A percentile compares a stretch with the other conserved stretches of the same genome.
Evolutionary conservation across 352 stramenopile species (phyloP).

Genomic region (Pythium insidiosum): DNA sequence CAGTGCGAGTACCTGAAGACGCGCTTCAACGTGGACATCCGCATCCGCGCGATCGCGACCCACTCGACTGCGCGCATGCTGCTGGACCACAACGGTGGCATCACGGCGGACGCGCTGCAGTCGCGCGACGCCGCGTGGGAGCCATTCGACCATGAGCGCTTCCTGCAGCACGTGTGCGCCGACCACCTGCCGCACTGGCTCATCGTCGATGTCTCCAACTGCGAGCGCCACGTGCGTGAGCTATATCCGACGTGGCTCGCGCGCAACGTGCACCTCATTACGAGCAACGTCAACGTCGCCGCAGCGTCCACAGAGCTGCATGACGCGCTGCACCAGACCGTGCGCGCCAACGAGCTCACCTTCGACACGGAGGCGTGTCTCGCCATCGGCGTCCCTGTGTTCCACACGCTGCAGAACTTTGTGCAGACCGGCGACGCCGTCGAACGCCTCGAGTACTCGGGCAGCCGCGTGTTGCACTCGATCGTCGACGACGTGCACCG

Average conservation of each 20-base stretch:
- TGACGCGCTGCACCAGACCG: constrained; percentile 55
- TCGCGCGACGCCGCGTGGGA: constrained; percentile 13
- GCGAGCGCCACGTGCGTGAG: constrained; percentile 61
- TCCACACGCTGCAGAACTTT: constrained; percentile 90
- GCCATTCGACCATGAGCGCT: constrained; percentile 53
- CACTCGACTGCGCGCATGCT: constrained; percentile 54
- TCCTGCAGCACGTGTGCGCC: constrained; percentile 73
- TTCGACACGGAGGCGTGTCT: constrained; percentile 82
- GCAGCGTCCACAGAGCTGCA: constrained; percentile 66
- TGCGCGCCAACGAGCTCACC: constrained; percentile 81
- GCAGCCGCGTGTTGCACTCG: constrained; percentile 83
- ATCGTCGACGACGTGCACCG: too few species aligned
- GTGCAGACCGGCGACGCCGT: constrained; percentile 90
- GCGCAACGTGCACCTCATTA: constrained; percentile 90
- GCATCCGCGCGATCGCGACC: constrained; percentile 67
- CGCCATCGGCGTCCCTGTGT: constrained; percentile 86
- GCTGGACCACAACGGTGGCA: constrained; percentile 50
- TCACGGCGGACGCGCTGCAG: constrained; percentile 32
- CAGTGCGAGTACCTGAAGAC: constrained; percentile 75
- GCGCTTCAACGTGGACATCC: constrained; percentile 83
- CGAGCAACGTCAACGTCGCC: constrained; percentile 88
- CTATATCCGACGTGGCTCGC: constrained; percentile 88
- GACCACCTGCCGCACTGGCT: constrained; percentile 89
- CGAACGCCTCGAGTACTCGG: constrained; percentile 83
- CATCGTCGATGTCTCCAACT: constrained; percentile 93